Evolutionary conservation across 2,329 filamentous ascomycete species (phyloP).

Genomic region (Chrysoporthe deuterocubensis): DNA sequence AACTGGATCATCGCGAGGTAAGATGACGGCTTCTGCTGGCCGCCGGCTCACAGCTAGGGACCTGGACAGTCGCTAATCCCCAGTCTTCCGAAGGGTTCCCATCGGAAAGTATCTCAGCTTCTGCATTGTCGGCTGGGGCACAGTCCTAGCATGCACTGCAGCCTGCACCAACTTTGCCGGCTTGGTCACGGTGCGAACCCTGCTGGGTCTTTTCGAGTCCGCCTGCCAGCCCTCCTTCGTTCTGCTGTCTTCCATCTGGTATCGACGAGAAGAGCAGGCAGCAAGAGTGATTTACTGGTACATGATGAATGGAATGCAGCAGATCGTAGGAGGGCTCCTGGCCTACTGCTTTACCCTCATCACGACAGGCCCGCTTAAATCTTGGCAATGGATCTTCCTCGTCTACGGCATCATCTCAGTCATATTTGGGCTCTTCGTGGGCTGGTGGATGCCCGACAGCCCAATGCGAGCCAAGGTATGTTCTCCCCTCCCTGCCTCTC

Average conservation of each 20-base stretch:
- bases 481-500: neutral
- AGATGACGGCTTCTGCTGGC: neutral
- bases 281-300: slow-evolving; percentile 72
- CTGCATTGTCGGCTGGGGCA: slow-evolving; percentile 68
- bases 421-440: slow-evolving; percentile 67
- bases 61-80: neutral
- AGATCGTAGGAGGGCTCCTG: slow-evolving; percentile 72
- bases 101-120: slow-evolving; percentile 69
- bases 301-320: slow-evolving; percentile 77
- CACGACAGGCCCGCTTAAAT: slow-evolving; percentile 55
- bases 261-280: slow-evolving; percentile 70
- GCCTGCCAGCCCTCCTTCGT: slow-evolving; percentile 71
- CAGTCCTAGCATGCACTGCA: slow-evolving; percentile 63
- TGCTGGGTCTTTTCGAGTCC: slow-evolving; percentile 74
- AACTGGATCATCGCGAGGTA: slow-evolving; percentile 49
- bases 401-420: slow-evolving; percentile 67
- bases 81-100: slow-evolving; percentile 52
- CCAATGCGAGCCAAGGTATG: slow-evolving; percentile 63
- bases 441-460: slow-evolving; percentile 68
- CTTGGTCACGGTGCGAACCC: slow-evolving; percentile 63
- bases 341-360: slow-evolving; percentile 67
- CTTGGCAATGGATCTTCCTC: slow-evolving; percentile 73
- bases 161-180: slow-evolving; percentile 63
- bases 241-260: slow-evolving; percentile 72
- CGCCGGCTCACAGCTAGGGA: slow-evolving; percentile 42